Conservation (phyloP, 2,329 filamentous ascomycete genomes). For the Cytospora piceae region DNA sequence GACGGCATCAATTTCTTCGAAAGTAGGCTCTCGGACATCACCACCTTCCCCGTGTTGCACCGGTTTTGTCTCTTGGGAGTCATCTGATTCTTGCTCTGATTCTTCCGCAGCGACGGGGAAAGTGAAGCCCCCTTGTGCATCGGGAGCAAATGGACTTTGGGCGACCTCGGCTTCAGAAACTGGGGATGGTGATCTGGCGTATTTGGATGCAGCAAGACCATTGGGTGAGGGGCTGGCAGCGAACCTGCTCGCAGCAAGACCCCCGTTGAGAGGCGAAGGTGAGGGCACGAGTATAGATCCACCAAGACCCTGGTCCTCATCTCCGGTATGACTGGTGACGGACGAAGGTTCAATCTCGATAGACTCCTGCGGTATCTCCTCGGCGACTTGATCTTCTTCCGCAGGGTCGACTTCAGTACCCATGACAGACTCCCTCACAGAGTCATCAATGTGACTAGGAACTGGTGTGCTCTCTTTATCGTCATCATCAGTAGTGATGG, state of each 20-base stretch:
- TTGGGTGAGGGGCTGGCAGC: slow-evolving; percentile 42
- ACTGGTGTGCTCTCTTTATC: slow-evolving; percentile 33
- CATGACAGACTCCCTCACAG: slow-evolving; percentile 13
- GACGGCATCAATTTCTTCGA: slow-evolving; percentile 88
- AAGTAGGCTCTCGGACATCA: slow-evolving; percentile 50
- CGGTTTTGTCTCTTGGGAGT: slow-evolving; percentile 38
- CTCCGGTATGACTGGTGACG: slow-evolving; percentile 15
- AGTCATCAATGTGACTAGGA: slow-evolving; percentile 29
- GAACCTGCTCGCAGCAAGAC: slow-evolving; percentile 40
- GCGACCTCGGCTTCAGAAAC: slow-evolving; percentile 32
- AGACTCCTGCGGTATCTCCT: slow-evolving; percentile 29
- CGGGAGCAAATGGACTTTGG: slow-evolving; percentile 21
- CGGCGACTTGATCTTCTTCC: slow-evolving; percentile 23
- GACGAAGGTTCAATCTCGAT: slow-evolving; percentile 40
- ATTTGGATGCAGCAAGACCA: slow-evolving; percentile 53
- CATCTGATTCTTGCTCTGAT: slow-evolving; percentile 39
- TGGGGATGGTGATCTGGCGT: slow-evolving; percentile 44
- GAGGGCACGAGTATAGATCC: slow-evolving; percentile 23
- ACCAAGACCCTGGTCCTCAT: slow-evolving; percentile 3
- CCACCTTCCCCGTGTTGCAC: slow-evolving; percentile 33
- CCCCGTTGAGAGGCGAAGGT: slow-evolving; percentile 34
- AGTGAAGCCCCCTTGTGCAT: slow-evolving; percentile 30
- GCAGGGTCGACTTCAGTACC: slow-evolving; percentile 15
- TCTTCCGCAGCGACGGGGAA: slow-evolving; percentile 36
- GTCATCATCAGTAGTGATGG: slow-evolving; percentile 37